phyloP scores from a whole-genome alignment of 805 yeast genomes.

The Kazachstania psychrophila region DNA sequence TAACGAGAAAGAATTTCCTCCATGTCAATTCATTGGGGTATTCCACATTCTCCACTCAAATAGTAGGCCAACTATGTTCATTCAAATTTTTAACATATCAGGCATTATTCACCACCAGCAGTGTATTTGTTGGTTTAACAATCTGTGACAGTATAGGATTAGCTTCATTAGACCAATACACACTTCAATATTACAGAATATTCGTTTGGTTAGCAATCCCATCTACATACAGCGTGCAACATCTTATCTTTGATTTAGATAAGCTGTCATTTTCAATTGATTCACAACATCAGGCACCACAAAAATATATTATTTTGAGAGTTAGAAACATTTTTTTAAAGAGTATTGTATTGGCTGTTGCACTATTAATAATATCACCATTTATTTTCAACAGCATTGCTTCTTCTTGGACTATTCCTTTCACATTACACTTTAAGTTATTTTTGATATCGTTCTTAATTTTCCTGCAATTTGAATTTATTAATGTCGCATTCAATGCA shows the following conservation, averaged over 20 bases:
- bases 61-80: slow-evolving; percentile 27
- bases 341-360: slow-evolving; percentile 11
- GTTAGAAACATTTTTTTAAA: slow-evolving; percentile 32
- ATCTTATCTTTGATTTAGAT: slow-evolving; percentile 45
- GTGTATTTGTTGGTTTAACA: slow-evolving; percentile 20
- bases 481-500: slow-evolving; percentile 51
- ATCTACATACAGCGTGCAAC: slow-evolving; percentile 41
- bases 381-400: slow-evolving; percentile 31
- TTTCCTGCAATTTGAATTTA: slow-evolving; percentile 42
- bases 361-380: slow-evolving; percentile 18
- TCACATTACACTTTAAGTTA: slow-evolving; percentile 26
- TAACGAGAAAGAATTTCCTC: slow-evolving; percentile 34
- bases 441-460: slow-evolving; percentile 30
- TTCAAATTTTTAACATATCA: slow-evolving; percentile 23
- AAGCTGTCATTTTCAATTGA: slow-evolving; percentile 39
- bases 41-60: slow-evolving; percentile 15
- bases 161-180: neutral
- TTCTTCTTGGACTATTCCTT: slow-evolving; percentile 30
- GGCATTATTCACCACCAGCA: slow-evolving; percentile 14
- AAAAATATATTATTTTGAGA: slow-evolving; percentile 23
- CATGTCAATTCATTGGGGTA: slow-evolving; percentile 31
- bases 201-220: slow-evolving; percentile 34
- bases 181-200: slow-evolving; percentile 10
- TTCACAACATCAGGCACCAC: slow-evolving; percentile 33
- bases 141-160: slow-evolving; percentile 16